Evolutionary conservation across 495 filamentous ascomycete species (phyloP).

Genomic region (Penicillium riverlandense): DNA sequence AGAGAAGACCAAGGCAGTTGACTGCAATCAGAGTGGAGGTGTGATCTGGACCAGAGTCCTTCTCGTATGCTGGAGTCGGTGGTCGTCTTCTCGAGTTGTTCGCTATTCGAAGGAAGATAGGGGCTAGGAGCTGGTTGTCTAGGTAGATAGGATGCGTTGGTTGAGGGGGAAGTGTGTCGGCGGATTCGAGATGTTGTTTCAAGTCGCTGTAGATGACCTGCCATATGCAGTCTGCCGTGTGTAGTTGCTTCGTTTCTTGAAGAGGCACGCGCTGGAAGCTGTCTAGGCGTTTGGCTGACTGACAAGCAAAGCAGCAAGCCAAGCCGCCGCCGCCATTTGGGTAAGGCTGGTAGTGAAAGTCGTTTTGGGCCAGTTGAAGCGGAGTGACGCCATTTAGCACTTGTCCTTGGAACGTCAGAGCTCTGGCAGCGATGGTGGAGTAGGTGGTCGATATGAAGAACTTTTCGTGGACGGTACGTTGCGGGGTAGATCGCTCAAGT

Average conservation of each 20-base stretch:
- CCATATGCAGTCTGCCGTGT: slow-evolving; percentile 4
- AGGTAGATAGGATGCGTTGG: too few relatives aligned
- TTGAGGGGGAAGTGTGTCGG: background rate
- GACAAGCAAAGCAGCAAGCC: slow-evolving; percentile 5
- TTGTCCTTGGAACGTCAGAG: slow-evolving; percentile 1
- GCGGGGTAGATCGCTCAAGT: too few relatives aligned
- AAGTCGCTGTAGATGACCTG: slow-evolving; percentile 4
- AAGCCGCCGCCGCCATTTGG: background rate
- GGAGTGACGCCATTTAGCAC: background rate
- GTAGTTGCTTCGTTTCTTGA: slow-evolving; percentile 3
- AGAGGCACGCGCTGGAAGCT: slow-evolving; percentile 1
- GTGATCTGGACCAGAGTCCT: too few relatives aligned
- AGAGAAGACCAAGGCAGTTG: too few relatives aligned
- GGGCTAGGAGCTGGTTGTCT: too few relatives aligned
- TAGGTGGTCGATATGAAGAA: too few relatives aligned
- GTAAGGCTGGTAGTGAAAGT: background rate
- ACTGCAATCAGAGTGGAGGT: too few relatives aligned
- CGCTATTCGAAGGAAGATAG: too few relatives aligned
- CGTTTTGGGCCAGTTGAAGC: slow-evolving; percentile 1
- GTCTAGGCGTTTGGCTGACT: slow-evolving; percentile 1
- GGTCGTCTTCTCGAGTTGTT: too few relatives aligned
- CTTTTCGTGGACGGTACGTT: too few relatives aligned
- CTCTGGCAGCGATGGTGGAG: background rate
- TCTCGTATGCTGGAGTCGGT: too few relatives aligned
- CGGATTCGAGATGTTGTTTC: slow-evolving; percentile 4